Conservation (phyloP, 2,329 filamentous ascomycete species). For the Cladosporium colombiae region DNA sequence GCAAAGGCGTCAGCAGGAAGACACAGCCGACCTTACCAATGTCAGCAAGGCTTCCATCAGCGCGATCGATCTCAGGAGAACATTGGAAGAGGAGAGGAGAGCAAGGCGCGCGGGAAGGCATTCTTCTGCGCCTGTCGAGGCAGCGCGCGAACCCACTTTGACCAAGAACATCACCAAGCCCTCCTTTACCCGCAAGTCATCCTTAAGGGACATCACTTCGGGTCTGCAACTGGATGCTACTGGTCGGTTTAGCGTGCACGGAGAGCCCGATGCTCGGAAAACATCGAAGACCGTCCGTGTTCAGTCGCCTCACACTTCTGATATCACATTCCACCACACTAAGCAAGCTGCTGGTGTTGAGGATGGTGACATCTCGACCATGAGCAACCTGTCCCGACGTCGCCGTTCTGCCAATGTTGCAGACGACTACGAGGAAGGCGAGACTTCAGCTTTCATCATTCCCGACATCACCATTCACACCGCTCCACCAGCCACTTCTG, state of each 20-base stretch:
- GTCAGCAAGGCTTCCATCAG: slow-evolving; percentile 50
- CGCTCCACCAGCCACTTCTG: slow-evolving; percentile 22
- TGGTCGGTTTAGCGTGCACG: slow-evolving; percentile 31
- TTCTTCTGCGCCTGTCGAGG: slow-evolving; percentile 25
- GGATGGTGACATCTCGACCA: slow-evolving; percentile 46
- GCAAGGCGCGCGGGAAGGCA: slow-evolving; percentile 33
- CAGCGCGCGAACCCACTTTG: slow-evolving; percentile 42
- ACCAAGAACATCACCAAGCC: slow-evolving; percentile 41
- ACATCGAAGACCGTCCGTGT: slow-evolving; percentile 38
- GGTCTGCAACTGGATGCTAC: slow-evolving; percentile 27
- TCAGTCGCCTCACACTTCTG: slow-evolving; percentile 38
- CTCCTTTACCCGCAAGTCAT: slow-evolving; percentile 54
- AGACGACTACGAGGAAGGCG: slow-evolving; percentile 26
- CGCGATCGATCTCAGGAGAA: slow-evolving; percentile 51
- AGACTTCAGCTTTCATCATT: slow-evolving; percentile 65
- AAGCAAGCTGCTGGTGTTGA: slow-evolving; percentile 36
- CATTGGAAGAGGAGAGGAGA: slow-evolving; percentile 57
- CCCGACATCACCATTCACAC: slow-evolving; percentile 60
- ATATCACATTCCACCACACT: slow-evolving; percentile 34
- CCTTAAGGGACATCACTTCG: slow-evolving; percentile 53
- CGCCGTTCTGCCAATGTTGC: slow-evolving; percentile 36
- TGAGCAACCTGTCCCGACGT: slow-evolving; percentile 53
- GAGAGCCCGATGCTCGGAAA: slow-evolving; percentile 31
- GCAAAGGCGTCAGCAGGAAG: slow-evolving; percentile 26
- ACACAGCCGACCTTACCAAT: slow-evolving; percentile 49